A percentile compares a stretch with the other conserved stretches of the same genome.
Conservation (phyloP, 192 early-diverging fungal species). For the Coemansia sp. region DNA sequence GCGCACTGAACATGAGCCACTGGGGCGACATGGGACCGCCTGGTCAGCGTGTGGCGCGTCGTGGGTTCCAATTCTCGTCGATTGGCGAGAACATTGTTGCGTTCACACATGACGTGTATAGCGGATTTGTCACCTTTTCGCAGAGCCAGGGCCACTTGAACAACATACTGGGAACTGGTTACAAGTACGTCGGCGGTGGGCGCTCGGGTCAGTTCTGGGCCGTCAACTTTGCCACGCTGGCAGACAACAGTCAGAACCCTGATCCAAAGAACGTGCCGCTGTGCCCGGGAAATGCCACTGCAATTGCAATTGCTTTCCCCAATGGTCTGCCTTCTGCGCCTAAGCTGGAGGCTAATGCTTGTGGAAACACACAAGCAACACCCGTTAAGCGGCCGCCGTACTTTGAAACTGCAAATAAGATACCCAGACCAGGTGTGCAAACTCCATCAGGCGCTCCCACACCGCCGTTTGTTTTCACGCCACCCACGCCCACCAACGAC, state of each 20-base stretch:
- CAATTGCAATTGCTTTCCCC: slow-evolving; percentile 44
- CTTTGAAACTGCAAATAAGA: slow-evolving; percentile 18
- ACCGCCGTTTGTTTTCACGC: not conserved
- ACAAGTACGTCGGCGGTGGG: slow-evolving; percentile 38
- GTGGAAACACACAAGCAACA: slow-evolving; percentile 34
- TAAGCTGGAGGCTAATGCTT: slow-evolving; percentile 25
- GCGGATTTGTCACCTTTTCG: slow-evolving; percentile 22
- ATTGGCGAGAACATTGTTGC: slow-evolving; percentile 38
- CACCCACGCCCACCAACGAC: not conserved
- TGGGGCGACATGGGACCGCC: slow-evolving; percentile 19
- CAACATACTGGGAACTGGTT: slow-evolving; percentile 31
- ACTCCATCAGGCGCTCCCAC: not conserved
- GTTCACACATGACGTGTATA: slow-evolving; percentile 20
- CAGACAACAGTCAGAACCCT: slow-evolving; percentile 18
- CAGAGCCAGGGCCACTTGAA: slow-evolving; percentile 36
- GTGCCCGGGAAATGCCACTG: slow-evolving; percentile 42
- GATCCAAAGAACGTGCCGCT: slow-evolving; percentile 29
- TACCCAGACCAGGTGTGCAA: not conserved
- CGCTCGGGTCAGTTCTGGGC: slow-evolving; percentile 53
- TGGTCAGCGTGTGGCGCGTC: slow-evolving; percentile 27
- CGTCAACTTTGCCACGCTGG: slow-evolving; percentile 24
- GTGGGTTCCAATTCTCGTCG: slow-evolving; percentile 30
- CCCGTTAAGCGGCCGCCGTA: slow-evolving; percentile 28
- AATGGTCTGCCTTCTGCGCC: slow-evolving; percentile 25
- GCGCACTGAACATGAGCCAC: slow-evolving; percentile 44